phyloP scores from a whole-genome alignment of 2,329 filamentous ascomycete species.

The Graphilbum fragrans region DNA sequence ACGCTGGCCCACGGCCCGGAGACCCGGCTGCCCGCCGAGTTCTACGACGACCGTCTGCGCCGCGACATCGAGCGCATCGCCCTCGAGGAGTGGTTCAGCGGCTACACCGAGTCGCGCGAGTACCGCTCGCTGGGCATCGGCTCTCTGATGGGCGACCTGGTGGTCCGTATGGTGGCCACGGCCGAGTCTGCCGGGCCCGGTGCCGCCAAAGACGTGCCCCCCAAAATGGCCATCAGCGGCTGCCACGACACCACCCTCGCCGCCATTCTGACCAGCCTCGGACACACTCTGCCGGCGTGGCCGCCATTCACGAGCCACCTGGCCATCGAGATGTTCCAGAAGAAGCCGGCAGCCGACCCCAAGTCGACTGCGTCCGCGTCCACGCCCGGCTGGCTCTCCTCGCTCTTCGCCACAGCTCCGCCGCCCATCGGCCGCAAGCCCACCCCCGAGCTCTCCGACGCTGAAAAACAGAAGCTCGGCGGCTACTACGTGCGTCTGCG shows the following conservation, averaged over 20 bases:
- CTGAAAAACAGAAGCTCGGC: conserved; percentile 48
- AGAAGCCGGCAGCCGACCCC: conserved; percentile 18
- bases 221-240: conserved; percentile 52
- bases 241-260: conserved; percentile 93
- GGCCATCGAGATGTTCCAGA: conserved; percentile 78
- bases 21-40: conserved; percentile 69
- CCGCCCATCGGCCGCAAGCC: conserved; percentile 49
- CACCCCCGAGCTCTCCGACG: conserved; percentile 38
- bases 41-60: conserved; percentile 67
- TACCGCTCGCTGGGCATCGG: conserved; percentile 88
- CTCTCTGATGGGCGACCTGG: conserved; percentile 69
- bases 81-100: conserved; percentile 86
- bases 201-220: not conserved
- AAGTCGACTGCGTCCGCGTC: conserved; percentile 5
- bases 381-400: conserved; percentile 19
- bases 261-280: conserved; percentile 62
- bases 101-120: conserved; percentile 73
- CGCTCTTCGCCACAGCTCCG: conserved; percentile 18
- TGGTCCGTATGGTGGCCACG: conserved; percentile 59
- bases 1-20: conserved; percentile 72
- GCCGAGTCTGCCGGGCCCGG: too few relatives aligned
- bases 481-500: conserved; percentile 81
- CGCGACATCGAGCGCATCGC: conserved; percentile 62
- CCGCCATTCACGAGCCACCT: conserved; percentile 89
- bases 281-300: conserved; percentile 65